Evolutionary conservation across 2,329 filamentous ascomycete genomes (phyloP), one percentile per base, ranked within the genome.

Genomic region (Alternaria triticimaculans): DNA sequence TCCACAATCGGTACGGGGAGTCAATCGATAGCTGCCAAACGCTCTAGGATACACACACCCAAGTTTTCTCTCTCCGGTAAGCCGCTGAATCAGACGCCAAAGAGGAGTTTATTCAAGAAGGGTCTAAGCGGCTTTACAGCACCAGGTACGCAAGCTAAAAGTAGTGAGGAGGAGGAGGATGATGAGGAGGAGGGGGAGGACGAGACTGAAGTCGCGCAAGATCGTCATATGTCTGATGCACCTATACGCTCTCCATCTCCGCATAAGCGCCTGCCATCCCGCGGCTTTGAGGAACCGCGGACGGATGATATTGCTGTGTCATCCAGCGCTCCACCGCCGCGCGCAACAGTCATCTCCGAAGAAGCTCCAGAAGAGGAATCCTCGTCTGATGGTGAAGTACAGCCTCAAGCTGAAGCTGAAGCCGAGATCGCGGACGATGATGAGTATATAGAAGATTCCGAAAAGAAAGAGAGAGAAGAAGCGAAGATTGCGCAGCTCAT

Each of bases 1-100:
- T 89, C 89, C 20, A 85, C 88, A 30, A 85, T 93, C 68, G 90
- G 90, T 2, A 86, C 70, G 48, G 6, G 66, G 28, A 87, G 69
- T 26, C 62, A 75, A 49, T 70, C 70, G 3, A 61, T 84, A 54
- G 83, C 86, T 54, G 87, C 87, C 66, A 84, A 80, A 61, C 81
- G 78, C 60, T 80, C 81, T 50, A 78, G 80, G 45, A 82, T 83
- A 18, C 79, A 83, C 50, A 78, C 77, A 11, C 80, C 81, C 10
- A 80, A 78, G 50, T 77, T 76, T 46, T 74, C 72, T 4, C 33
- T 76, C 12, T 72, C 66, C 50, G 77, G 75, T 7, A 74, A 71
- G 7, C 72, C 72, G 26, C 68, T 75, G 15, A 62, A 66, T 50
- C 72, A 77, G 46, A 76, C 71, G 28, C 73, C 74, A 6, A 77